Percentiles rank a stretch among this genome's conserved stretches.
These are phyloP conservation scores for Tulasnella sp. DNA, from an alignment of 768 basidiomycete genomes.

Conservation along the genomic window DNA sequence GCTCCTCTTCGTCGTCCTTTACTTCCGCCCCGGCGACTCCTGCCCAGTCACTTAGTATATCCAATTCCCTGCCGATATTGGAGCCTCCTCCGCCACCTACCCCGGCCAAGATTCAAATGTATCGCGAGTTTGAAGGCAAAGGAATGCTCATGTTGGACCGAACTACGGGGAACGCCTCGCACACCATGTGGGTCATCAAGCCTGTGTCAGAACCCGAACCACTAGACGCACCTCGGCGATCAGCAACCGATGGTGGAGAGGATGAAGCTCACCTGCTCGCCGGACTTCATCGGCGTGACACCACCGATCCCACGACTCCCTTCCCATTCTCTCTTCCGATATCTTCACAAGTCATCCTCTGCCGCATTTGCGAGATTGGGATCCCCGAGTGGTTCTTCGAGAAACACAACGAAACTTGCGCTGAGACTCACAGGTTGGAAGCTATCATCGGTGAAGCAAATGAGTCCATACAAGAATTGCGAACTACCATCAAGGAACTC, in stretches of 20 bases:
- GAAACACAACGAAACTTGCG: conserved; percentile 99
- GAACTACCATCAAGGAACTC: conserved; percentile 82
- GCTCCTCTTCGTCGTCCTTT: conserved; percentile 24
- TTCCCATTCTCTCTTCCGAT: conserved; percentile 79
- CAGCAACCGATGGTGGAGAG: neutral
- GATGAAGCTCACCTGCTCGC: conserved; percentile 35
- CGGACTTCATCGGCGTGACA: conserved; percentile 37
- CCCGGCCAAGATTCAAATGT: conserved; percentile 44
- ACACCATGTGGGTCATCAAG: conserved; percentile 98
- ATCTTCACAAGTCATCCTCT: conserved; percentile 81
- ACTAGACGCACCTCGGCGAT: conserved; percentile 1
- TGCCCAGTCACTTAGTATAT: conserved; percentile 30
- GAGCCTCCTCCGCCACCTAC: neutral
- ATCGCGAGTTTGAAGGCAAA: conserved; percentile 93
- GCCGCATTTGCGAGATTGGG: conserved; percentile 96
- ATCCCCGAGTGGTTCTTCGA: conserved; percentile 99
- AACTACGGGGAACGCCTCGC: conserved; percentile 81
- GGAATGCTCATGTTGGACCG: conserved; percentile 99
- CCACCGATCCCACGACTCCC: conserved; percentile 56
- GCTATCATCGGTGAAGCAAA: conserved; percentile 94
- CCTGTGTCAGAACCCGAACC: conserved; percentile 43
- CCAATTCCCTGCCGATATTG: conserved; percentile 6
- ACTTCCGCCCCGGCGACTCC: conserved; percentile 21
- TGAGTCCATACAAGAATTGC: conserved; percentile 86
- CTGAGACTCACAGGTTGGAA: conserved; percentile 92